Conservation (phyloP, 1,284 basidiomycete species). For the Ustilago hordei region DNA sequence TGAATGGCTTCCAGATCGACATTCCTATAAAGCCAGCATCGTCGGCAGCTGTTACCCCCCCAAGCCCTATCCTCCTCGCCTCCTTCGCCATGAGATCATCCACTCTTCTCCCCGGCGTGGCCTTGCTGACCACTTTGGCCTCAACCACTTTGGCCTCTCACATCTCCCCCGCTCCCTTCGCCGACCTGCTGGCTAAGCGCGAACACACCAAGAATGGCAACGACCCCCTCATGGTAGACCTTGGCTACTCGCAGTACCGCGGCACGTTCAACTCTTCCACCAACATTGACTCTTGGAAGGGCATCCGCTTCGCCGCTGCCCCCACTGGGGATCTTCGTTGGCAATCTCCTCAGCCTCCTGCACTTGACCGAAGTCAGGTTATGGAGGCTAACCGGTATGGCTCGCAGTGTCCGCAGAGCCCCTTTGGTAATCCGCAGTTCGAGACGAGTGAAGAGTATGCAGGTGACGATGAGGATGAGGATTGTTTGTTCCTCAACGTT, state of each 20-base stretch:
- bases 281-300: constrained; percentile 34
- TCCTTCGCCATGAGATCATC: constrained; percentile 8
- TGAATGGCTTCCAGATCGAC: not conserved
- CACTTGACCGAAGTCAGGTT: constrained; percentile 17
- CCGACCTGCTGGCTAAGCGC: constrained; percentile 27
- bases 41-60: not conserved
- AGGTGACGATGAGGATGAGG: constrained; percentile 32
- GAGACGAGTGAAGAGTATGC: constrained; percentile 9
- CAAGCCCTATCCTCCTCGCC: not conserved
- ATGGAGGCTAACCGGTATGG: constrained; percentile 34
- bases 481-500: constrained; percentile 54
- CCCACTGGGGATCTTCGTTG: constrained; percentile 39
- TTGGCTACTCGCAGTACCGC: constrained; percentile 33
- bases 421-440: constrained; percentile 24
- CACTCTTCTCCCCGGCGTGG: constrained; percentile 12
- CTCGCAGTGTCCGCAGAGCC: constrained; percentile 31
- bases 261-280: constrained; percentile 29
- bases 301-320: constrained; percentile 46
- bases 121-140: constrained; percentile 4
- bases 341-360: constrained; percentile 30
- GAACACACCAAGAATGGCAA: not conserved
- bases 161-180: constrained; percentile 23
- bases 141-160: constrained; percentile 9
- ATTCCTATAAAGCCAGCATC: not conserved
- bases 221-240: constrained; percentile 33